Conservation (phyloP, 371 early-diverging fungal genomes). For the Circinella minor region DNA sequence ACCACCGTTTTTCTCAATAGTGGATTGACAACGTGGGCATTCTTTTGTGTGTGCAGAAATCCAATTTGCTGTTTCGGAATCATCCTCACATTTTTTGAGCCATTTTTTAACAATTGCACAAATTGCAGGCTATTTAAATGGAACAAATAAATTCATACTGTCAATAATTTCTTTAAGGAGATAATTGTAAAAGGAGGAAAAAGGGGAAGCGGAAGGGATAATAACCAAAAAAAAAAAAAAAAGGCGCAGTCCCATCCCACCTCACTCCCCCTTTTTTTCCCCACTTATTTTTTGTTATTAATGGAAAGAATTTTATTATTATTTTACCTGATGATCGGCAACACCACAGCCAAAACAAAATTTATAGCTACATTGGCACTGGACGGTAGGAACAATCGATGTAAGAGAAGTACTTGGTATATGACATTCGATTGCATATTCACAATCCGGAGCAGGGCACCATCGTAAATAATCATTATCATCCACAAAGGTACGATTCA, state of each 20-base stretch:
- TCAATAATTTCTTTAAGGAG: too few species aligned
- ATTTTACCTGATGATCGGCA: slow-evolving; percentile 76
- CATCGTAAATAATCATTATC: slow-evolving; percentile 82
- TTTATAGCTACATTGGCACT: slow-evolving; percentile 76
- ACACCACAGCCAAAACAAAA: slow-evolving; percentile 97
- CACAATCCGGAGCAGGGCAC: slow-evolving; percentile 97
- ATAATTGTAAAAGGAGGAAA: background rate
- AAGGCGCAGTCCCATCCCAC: background rate
- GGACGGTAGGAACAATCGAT: slow-evolving; percentile 85
- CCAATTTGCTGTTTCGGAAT: slow-evolving; percentile 98
- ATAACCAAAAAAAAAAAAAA: background rate
- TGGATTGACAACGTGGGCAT: slow-evolving; percentile 91
- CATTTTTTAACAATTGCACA: slow-evolving; percentile 87
- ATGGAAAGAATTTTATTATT: background rate
- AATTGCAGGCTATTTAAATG: slow-evolving; percentile 67
- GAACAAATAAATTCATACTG: too few species aligned
- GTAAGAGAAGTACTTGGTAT: slow-evolving; percentile 71
- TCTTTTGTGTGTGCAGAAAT: slow-evolving; percentile 96
- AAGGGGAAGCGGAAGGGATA: background rate
- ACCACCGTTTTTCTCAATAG: slow-evolving; percentile 98
- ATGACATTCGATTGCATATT: slow-evolving; percentile 90
- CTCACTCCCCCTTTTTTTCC: too few species aligned
- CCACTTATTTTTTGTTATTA: background rate
- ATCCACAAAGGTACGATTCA: slow-evolving; percentile 89
- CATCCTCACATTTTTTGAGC: slow-evolving; percentile 96